A percentile compares a stretch with the other conserved stretches of the same genome.
phyloP scores from a whole-genome alignment of 2,329 filamentous ascomycete species.

The Monosporascus sp. region DNA sequence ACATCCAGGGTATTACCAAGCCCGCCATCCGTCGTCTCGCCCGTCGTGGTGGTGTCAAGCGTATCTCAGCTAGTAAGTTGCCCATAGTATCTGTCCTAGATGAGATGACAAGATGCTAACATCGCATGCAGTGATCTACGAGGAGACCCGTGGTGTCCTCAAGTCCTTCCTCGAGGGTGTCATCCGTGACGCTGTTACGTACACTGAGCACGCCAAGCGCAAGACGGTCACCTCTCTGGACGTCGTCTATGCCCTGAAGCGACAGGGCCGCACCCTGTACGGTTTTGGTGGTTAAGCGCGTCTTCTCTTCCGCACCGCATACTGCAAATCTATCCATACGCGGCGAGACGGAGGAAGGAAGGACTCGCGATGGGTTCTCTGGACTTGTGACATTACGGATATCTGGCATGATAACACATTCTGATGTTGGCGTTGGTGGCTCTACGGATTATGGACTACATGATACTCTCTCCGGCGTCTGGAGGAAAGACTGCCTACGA shows the following conservation, averaged over 20 bases:
- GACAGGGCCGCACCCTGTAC: constrained; percentile 62
- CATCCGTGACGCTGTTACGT: constrained; percentile 74
- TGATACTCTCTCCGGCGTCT: constrained; percentile 20
- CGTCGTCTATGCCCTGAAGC: constrained; percentile 59
- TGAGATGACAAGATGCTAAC: constrained; percentile 9
- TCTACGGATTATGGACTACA: constrained; percentile 21
- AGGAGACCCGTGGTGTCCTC: constrained; percentile 75
- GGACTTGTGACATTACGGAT: constrained; percentile 15
- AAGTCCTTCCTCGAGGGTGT: constrained; percentile 81
- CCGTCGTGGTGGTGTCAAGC: constrained; percentile 99
- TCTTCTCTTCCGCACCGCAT: neutral
- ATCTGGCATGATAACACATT: constrained; percentile 26
- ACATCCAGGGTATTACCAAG: constrained; percentile 99
- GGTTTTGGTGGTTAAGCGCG: constrained; percentile 58
- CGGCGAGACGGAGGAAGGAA: no score
- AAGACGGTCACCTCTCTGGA: constrained; percentile 65
- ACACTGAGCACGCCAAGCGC: constrained; percentile 79
- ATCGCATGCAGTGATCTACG: constrained; percentile 62
- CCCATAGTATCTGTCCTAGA: constrained; percentile 9
- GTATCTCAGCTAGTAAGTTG: constrained; percentile 87
- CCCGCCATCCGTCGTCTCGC: constrained; percentile 97
- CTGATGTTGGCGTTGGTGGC: constrained; percentile 26
- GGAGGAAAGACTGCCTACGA: constrained; percentile 10
- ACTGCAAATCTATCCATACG: neutral
- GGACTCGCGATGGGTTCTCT: neutral